These are phyloP conservation scores for Russula olivacea DNA, from an alignment of 768 basidiomycete genomes.

Conservation along the genomic window DNA sequence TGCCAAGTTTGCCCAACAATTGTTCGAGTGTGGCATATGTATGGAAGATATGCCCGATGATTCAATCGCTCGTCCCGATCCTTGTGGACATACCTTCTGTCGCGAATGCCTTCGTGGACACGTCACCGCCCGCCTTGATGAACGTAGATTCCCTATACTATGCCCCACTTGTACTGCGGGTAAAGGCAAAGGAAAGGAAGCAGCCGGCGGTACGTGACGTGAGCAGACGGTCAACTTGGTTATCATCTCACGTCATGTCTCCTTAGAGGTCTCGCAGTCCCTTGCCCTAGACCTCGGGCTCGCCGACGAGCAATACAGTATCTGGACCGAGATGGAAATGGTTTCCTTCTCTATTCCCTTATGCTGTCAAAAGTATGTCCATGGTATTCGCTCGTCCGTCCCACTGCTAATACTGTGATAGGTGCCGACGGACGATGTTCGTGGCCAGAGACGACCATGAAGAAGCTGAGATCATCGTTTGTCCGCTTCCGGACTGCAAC, in stretches of 20 bases:
- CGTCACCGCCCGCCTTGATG: conserved; percentile 43
- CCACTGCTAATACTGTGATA: background rate
- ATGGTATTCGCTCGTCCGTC: background rate
- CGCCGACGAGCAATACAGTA: conserved; percentile 36
- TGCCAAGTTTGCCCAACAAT: conserved; percentile 27
- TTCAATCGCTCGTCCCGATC: conserved; percentile 37
- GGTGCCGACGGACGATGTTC: conserved; percentile 26
- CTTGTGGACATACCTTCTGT: conserved; percentile 51
- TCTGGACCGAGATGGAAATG: conserved; percentile 46
- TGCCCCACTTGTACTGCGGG: conserved; percentile 51
- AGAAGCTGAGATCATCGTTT: conserved; percentile 25
- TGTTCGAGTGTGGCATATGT: conserved; percentile 46
- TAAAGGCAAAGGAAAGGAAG: conserved; percentile 16
- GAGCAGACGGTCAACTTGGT: background rate
- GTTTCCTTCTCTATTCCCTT: conserved; percentile 39
- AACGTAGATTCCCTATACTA: conserved; percentile 51
- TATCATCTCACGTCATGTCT: background rate
- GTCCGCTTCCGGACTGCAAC: conserved; percentile 31
- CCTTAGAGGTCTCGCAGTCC: conserved; percentile 36
- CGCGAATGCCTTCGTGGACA: conserved; percentile 44
- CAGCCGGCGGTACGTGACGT: conserved; percentile 33
- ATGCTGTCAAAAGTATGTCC: conserved; percentile 45
- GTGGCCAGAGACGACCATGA: conserved; percentile 31
- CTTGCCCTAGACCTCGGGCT: conserved; percentile 44
- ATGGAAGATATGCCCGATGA: conserved; percentile 42